Conservation (phyloP, 2,329 filamentous ascomycete genomes). For the Pyrenophora tritici-repentis region DNA sequence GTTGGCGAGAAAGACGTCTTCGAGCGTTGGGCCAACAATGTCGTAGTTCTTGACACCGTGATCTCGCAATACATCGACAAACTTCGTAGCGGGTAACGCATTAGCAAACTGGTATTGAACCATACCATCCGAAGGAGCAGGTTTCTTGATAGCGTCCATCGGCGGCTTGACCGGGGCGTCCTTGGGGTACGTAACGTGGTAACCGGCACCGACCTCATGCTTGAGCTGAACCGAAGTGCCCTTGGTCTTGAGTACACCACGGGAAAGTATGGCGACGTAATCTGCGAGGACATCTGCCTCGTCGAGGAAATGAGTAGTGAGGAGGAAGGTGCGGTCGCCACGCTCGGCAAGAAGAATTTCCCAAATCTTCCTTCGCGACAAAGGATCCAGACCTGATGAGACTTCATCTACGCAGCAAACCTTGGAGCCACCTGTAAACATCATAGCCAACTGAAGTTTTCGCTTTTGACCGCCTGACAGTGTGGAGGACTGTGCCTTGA, state of each 20-base stretch:
- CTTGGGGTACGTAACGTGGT: slow-evolving; percentile 64
- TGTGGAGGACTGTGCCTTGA: slow-evolving; percentile 72
- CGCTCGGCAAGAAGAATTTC: slow-evolving; percentile 87
- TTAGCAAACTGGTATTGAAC: slow-evolving; percentile 73
- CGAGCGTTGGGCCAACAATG: slow-evolving; percentile 85
- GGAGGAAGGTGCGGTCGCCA: slow-evolving; percentile 77
- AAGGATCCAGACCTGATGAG: slow-evolving; percentile 82
- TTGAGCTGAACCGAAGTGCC: slow-evolving; percentile 88
- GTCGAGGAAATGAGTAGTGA: slow-evolving; percentile 93
- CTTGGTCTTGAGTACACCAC: slow-evolving; percentile 78
- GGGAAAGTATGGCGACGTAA: slow-evolving; percentile 85
- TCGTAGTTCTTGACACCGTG: slow-evolving; percentile 75
- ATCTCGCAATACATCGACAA: slow-evolving; percentile 71
- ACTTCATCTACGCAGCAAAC: slow-evolving; percentile 94
- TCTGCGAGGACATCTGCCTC: slow-evolving; percentile 90
- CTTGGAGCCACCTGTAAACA: slow-evolving; percentile 86
- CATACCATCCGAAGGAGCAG: slow-evolving; percentile 61
- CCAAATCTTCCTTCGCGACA: slow-evolving; percentile 89
- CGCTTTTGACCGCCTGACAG: slow-evolving; percentile 90
- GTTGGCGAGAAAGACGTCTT: slow-evolving; percentile 87
- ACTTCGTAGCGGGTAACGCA: slow-evolving; percentile 71
- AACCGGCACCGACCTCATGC: slow-evolving; percentile 78
- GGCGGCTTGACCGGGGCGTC: slow-evolving; percentile 55
- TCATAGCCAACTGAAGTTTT: slow-evolving; percentile 91
- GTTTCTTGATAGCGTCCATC: slow-evolving; percentile 52